Base-by-base conservation (phyloP, 2,329 filamentous ascomycete species). In the Sclerotinia trifoliorum region DNA sequence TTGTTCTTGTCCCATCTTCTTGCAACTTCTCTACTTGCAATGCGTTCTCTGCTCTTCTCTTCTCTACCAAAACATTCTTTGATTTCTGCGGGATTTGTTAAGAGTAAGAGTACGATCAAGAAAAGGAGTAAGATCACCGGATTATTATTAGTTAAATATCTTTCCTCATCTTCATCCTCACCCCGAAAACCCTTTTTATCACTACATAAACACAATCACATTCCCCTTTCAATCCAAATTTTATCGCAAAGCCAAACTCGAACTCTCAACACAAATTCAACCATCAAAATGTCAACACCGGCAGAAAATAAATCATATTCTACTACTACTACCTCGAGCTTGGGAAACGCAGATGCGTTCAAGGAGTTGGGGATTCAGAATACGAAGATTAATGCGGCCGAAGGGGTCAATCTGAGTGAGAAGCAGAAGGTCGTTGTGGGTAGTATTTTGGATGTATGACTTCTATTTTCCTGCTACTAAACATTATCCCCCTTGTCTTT, bases 401-500 rank as follows among this genome's bases (percentile, higher is more conserved):
- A 82, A 0, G 85, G 85, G 17, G 81, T 88, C 19, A 76, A 80
- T 0, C 80, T 88, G 19, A 80, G 80, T 24, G 71, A 79, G 0
- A 75, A 81, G 26, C 85, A 89, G 73, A 83, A 83, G 69, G 81
- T 85, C 0, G 69, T 88, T 44, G 83, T 88, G 17, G 84, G 84
- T 68, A 84, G 82, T 57, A 81, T 89, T 19, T 81, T 90, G 32
- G 87, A 89, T 74, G 81, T 82, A 63, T 32, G 71, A 66, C 39
- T 26, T n/a, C 13, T 24, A 13, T 24, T 26, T 51, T n/a, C 29
- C 19, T 32, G 6, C 24, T 13, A 13, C 7, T 13, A 8, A 15
- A n/a, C 3, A 11, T 35, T 7, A 17, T 17, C 8, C 29, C 0
- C 21, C 29, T 24, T 32, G 2, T 13, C 46, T 1, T 42, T 7